A percentile compares a stretch with the other conserved stretches of the same genome.
These are phyloP conservation scores for Clonostachys rhizophaga DNA, from an alignment of 2,329 filamentous ascomycete species.

Conservation along the genomic window DNA sequence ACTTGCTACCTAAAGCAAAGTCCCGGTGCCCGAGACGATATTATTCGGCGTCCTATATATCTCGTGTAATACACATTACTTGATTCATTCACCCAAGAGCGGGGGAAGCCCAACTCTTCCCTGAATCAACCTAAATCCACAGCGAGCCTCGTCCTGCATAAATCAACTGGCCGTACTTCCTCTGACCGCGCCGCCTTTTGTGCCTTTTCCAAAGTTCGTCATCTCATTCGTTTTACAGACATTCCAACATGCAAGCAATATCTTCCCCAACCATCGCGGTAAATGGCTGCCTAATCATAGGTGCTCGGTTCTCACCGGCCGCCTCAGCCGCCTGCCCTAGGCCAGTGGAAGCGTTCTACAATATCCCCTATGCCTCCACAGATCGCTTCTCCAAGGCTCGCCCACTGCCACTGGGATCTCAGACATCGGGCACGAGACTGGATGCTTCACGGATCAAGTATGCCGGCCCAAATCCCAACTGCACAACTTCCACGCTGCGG, in stretches of 20 bases:
- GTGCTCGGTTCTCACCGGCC: slow-evolving; percentile 7
- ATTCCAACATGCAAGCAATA: neutral
- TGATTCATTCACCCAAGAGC: too few relatives aligned
- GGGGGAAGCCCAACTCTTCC: too few relatives aligned
- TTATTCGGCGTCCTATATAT: too few relatives aligned
- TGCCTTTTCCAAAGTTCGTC: too few relatives aligned
- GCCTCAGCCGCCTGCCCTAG: slow-evolving; percentile 23
- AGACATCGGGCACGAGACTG: slow-evolving; percentile 9
- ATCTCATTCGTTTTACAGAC: too few relatives aligned
- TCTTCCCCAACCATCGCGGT: slow-evolving; percentile 7
- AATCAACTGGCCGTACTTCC: too few relatives aligned
- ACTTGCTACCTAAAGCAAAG: too few relatives aligned
- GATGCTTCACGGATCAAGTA: slow-evolving; percentile 28
- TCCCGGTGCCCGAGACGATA: too few relatives aligned
- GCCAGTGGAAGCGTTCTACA: slow-evolving; percentile 40
- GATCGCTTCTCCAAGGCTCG: slow-evolving; percentile 40
- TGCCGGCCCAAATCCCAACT: slow-evolving; percentile 12
- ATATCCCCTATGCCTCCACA: slow-evolving; percentile 42
- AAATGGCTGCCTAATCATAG: slow-evolving; percentile 13
- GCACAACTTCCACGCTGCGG: slow-evolving; percentile 47
- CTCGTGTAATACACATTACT: too few relatives aligned
- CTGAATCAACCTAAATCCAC: too few relatives aligned
- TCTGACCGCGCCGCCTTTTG: too few relatives aligned
- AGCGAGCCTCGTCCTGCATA: too few relatives aligned
- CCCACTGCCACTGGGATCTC: slow-evolving; percentile 15